Evolutionary conservation across 2,329 filamentous ascomycete species (phyloP), one percentile per base, ranked within the genome.

Genomic region (Colletotrichum incanum): DNA sequence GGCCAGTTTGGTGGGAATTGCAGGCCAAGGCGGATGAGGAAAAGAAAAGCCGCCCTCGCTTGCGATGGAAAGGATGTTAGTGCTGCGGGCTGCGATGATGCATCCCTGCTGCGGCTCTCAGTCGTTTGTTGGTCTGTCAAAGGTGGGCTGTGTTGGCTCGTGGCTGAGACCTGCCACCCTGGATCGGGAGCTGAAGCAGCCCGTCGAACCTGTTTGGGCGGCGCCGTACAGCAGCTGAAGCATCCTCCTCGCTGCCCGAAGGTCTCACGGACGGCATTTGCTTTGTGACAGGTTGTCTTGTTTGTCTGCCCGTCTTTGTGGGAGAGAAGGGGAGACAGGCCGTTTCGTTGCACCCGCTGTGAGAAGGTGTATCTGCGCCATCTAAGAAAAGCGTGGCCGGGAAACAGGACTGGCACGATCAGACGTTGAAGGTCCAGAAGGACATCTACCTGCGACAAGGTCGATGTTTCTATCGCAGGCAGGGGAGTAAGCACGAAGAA

Each of bases 131-230:
- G 43, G 34, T 58, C 20, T 18, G 37, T 52, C 26, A 34, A 34
- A 20, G 26, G 31, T 56, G 52, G 37, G 58, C 49, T 64, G 56
- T 41, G 43, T 39, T 63, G 65, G 58, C 43, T 31, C 34, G 54
- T 72, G 69, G 65, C 69, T 72, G 69, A 72, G 65, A 60, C 65
- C 68, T 55, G 43, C 66, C 58, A 67, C 50, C 68, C 68, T 68
- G 50, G 58, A 55, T n/a, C 58, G 16, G 58, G 52, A 50, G 23
- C 54, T 43, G 69, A 64, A 41, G 45, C 65, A 69, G 59, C 59
- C 56, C 55, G 43, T 60, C 28, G 23, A 45, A 39, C 14, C 20
- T 39, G 54, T 26, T 52, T 47, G 50, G 45, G 26, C 52, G 37
- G 34, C 65, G 45, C 52, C 45, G 50, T 39, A 45, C 45, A 69